A percentile compares a stretch with the other conserved stretches of the same genome.
Evolutionary conservation across 192 early-diverging fungal species (phyloP).

Genomic region (Phlyctochytrium planicorne): DNA sequence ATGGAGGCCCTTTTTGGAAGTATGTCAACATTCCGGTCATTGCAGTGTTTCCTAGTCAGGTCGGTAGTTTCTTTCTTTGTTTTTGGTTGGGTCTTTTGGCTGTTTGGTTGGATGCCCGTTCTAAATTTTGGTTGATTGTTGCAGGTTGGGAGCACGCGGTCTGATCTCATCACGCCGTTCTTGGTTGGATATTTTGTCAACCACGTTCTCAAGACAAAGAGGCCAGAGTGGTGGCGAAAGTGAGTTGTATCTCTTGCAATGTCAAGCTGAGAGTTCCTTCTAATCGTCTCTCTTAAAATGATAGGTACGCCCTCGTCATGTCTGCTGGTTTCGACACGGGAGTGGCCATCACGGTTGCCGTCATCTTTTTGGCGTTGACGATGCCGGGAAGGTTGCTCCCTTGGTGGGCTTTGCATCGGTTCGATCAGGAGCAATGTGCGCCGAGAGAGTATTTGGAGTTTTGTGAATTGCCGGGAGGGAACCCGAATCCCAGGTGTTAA

Average conservation of each 20-base stretch:
- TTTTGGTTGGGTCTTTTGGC: too few relatives aligned
- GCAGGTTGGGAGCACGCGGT: background rate
- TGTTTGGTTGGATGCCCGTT: too few relatives aligned
- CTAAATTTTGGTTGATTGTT: too few relatives aligned
- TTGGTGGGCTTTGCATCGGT: slow-evolving; percentile 14
- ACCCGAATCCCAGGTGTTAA: slow-evolving; percentile 1
- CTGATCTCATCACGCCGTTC: slow-evolving; percentile 14
- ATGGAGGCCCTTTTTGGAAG: slow-evolving; percentile 5
- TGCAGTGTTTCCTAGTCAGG: slow-evolving; percentile 2
- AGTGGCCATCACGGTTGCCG: slow-evolving; percentile 33
- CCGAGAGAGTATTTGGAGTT: slow-evolving; percentile 8
- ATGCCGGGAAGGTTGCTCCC: slow-evolving; percentile 8
- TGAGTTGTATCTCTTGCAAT: background rate
- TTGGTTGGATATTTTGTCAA: slow-evolving; percentile 6
- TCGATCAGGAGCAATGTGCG: slow-evolving; percentile 24
- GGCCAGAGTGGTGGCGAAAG: slow-evolving; percentile 8
- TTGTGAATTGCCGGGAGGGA: background rate
- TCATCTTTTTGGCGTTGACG: slow-evolving; percentile 26
- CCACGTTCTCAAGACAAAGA: slow-evolving; percentile 4
- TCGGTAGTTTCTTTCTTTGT: too few relatives aligned
- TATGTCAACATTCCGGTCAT: slow-evolving; percentile 9
- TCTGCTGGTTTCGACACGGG: slow-evolving; percentile 66
- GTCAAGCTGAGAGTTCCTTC: background rate
- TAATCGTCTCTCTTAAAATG: background rate
- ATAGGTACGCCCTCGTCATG: slow-evolving; percentile 68